phyloP scores from a whole-genome alignment of 441 rosid genomes.

The Breynia disticha region DNA sequence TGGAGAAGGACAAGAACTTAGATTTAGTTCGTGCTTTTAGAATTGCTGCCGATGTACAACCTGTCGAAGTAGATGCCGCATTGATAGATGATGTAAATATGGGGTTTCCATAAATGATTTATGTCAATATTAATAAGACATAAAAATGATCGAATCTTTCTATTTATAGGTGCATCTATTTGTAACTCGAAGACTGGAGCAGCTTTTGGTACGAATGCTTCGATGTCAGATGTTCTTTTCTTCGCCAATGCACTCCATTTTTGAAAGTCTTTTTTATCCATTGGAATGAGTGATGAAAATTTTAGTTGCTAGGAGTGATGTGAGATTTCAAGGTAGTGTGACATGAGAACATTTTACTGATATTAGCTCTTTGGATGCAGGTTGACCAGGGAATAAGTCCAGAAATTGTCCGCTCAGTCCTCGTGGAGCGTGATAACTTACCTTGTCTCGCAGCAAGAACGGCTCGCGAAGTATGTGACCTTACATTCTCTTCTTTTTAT shows the following conservation, averaged over 20 bases:
- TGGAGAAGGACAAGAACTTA: constrained; percentile 63
- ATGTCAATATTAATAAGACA: not conserved
- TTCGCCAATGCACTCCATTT: not conserved
- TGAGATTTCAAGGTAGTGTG: not conserved
- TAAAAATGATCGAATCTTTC: constrained; percentile 4
- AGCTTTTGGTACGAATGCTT: constrained; percentile 62
- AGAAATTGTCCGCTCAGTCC: constrained; percentile 85
- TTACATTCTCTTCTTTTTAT: constrained; percentile 5
- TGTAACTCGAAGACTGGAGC: constrained; percentile 90
- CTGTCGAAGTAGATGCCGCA: constrained; percentile 44
- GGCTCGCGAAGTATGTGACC: constrained; percentile 51
- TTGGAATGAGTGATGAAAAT: no score
- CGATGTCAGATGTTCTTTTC: constrained; percentile 1
- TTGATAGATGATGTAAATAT: constrained; percentile 66
- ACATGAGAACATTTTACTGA: not conserved
- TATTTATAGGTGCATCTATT: constrained; percentile 59
- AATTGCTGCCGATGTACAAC: constrained; percentile 79
- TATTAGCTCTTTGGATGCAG: constrained; percentile 28
- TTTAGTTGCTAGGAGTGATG: not conserved
- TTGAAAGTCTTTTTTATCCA: no score
- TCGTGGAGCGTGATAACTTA: constrained; percentile 63
- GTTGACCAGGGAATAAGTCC: constrained; percentile 77
- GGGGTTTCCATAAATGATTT: not conserved
- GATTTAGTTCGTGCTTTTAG: constrained; percentile 50
- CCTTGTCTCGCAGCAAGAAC: constrained; percentile 90